Evolutionary conservation across 2,329 filamentous ascomycete genomes (phyloP).

Genomic region (Aspergillus jensenii): DNA sequence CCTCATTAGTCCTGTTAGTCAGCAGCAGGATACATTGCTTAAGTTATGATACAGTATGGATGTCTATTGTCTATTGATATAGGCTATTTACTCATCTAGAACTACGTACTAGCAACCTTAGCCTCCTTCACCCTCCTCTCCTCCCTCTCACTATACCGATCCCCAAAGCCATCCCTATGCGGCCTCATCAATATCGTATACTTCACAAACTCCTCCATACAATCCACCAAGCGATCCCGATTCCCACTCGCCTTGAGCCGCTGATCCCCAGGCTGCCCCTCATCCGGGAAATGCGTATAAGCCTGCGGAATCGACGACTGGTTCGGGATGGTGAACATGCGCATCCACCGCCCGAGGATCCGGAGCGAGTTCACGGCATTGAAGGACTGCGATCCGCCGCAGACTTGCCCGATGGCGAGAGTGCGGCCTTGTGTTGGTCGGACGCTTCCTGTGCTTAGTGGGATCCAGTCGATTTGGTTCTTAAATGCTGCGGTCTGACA

Average conservation of each 20-base stretch:
- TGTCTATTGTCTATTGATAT: too few species aligned
- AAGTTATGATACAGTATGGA: too few species aligned
- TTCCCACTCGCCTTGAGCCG: conserved; percentile 58
- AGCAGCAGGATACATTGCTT: too few species aligned
- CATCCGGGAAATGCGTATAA: conserved; percentile 62
- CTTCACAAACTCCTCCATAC: conserved; percentile 70
- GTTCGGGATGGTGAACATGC: conserved; percentile 67
- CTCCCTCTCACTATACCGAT: conserved; percentile 61
- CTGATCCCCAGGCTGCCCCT: conserved; percentile 46
- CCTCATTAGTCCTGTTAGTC: too few species aligned
- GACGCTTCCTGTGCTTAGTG: conserved; percentile 60
- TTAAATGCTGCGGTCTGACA: conserved; percentile 64
- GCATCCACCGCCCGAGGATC: conserved; percentile 68
- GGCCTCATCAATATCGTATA: conserved; percentile 65
- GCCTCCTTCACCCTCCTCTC: conserved; percentile 21
- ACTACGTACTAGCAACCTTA: background rate
- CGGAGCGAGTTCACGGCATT: conserved; percentile 67
- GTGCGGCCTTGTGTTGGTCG: conserved; percentile 67
- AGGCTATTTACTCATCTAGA: too few species aligned
- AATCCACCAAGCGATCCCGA: conserved; percentile 62
- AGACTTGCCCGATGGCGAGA: conserved; percentile 62
- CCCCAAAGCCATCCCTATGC: conserved; percentile 60
- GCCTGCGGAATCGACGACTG: conserved; percentile 64
- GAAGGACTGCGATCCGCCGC: conserved; percentile 65
- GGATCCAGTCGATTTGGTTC: conserved; percentile 71